A percentile compares a stretch with the other conserved stretches of the same genome.
phyloP scores from a whole-genome alignment of 2,329 filamentous ascomycete genomes.

The Endoconidiophora polonica region DNA sequence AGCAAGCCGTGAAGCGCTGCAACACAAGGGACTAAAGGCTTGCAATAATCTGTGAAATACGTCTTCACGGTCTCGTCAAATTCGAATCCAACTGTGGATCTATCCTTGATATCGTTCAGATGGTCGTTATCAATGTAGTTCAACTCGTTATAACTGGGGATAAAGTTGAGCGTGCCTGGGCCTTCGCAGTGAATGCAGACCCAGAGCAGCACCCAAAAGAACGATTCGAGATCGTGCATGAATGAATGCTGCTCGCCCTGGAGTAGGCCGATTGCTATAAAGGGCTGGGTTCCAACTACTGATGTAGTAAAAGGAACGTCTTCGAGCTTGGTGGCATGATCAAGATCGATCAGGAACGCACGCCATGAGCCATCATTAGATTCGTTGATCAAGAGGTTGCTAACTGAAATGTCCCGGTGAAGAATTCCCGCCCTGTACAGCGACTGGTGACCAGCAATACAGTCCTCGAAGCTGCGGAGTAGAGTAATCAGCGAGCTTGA shows the following conservation, averaged over 20 bases:
- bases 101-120: too few relatives aligned
- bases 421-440: not conserved
- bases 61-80: too few relatives aligned
- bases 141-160: too few relatives aligned
- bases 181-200: not conserved
- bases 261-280: not conserved
- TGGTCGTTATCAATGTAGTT: too few relatives aligned
- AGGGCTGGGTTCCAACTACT: not conserved
- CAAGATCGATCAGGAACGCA: not conserved
- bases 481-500: not conserved
- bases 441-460: not conserved
- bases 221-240: constrained; percentile 1
- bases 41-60: too few relatives aligned
- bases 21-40: too few relatives aligned
- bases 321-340: not conserved
- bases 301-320: too few relatives aligned
- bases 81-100: too few relatives aligned
- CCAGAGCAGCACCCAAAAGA: not conserved
- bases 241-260: not conserved
- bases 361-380: not conserved
- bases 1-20: too few relatives aligned
- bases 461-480: not conserved
- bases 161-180: too few relatives aligned
- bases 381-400: not conserved
- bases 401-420: not conserved